Evolutionary conservation across 305 asterid species (phyloP).

Genomic region (Rubia tinctorum): DNA sequence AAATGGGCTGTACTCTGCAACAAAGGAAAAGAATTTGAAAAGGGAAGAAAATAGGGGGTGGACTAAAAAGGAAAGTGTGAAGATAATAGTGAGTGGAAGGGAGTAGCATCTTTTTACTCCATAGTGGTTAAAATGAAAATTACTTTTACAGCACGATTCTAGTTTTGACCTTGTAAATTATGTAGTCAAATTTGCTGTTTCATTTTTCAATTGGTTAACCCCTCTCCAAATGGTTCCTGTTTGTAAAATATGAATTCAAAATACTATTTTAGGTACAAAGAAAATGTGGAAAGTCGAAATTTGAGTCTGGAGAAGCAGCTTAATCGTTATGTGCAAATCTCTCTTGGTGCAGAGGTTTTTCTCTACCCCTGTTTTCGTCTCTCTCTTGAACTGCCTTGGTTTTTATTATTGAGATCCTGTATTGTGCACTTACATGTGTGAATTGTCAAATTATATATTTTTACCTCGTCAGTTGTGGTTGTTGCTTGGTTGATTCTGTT

Average conservation of each 20-base stretch:
- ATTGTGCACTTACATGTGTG: neutral
- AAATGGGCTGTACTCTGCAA: neutral
- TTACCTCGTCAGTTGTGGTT: neutral
- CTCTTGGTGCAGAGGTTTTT: constrained; percentile 84
- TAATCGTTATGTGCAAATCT: constrained; percentile 72
- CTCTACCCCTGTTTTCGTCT: neutral
- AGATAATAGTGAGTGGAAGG: neutral
- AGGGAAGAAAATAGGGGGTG: neutral
- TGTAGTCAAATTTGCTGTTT: neutral
- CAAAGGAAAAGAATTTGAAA: neutral
- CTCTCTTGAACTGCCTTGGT: neutral
- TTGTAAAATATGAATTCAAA: constrained; percentile 21
- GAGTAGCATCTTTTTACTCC: neutral
- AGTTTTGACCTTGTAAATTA: neutral
- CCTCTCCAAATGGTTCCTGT: neutral
- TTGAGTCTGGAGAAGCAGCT: constrained; percentile 67
- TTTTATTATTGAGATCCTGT: neutral
- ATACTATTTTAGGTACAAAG: constrained; percentile 60
- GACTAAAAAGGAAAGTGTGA: neutral
- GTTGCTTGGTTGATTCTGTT: neutral
- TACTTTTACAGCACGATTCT: neutral
- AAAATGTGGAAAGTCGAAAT: constrained; percentile 57
- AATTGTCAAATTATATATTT: neutral
- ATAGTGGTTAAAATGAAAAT: neutral
- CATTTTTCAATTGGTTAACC: neutral